phyloP scores from a whole-genome alignment of 2,329 filamentous ascomycete genomes.

The Fusarium virguliforme region DNA sequence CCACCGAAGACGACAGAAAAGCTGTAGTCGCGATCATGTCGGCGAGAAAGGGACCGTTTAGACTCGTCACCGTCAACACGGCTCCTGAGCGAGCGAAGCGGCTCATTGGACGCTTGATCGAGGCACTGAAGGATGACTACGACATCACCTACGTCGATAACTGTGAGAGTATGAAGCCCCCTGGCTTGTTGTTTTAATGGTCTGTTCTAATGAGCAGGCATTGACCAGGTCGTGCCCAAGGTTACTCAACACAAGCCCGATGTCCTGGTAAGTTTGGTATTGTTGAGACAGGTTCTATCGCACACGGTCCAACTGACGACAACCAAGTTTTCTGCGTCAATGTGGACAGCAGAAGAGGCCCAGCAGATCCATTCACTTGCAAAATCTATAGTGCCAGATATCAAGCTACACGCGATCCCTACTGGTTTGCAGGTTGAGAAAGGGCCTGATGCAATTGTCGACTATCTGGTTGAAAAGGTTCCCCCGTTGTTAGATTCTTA shows the following conservation, averaged over 20 bases:
- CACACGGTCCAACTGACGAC: background rate
- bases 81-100: conserved; percentile 76
- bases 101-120: conserved; percentile 73
- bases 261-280: conserved; percentile 47
- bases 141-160: conserved; percentile 76
- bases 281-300: background rate
- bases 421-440: conserved; percentile 68
- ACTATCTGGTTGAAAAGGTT: conserved; percentile 64
- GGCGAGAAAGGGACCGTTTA: conserved; percentile 66
- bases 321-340: conserved; percentile 72
- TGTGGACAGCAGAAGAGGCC: conserved; percentile 66
- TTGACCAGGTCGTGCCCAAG: conserved; percentile 69
- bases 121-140: conserved; percentile 75
- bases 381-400: conserved; percentile 60
- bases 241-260: conserved; percentile 60
- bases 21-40: background rate
- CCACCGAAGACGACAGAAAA: background rate
- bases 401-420: conserved; percentile 69
- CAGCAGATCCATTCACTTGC: conserved; percentile 63
- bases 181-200: background rate
- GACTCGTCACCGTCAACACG: conserved; percentile 78
- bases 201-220: conserved; percentile 55
- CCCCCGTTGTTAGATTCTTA: conserved; percentile 42
- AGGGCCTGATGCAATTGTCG: conserved; percentile 70
- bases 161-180: conserved; percentile 66